Conservation (phyloP, 345 rosid genomes). For the Cardamine resedifolia region DNA sequence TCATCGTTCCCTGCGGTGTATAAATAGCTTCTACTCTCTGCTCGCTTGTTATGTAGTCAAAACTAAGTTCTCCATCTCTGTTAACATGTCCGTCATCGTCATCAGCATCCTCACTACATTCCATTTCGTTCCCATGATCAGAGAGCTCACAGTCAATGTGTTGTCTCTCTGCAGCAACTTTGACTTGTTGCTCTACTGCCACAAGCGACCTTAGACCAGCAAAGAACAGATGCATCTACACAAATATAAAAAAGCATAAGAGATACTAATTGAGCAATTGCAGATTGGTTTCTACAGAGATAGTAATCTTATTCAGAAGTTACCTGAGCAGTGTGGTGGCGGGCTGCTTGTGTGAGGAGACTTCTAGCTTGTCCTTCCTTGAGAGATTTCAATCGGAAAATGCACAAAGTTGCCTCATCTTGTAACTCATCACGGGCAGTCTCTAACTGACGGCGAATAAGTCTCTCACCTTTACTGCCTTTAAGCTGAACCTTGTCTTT, state of each 20-base stretch:
- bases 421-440: constrained; percentile 68
- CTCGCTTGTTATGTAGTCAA: constrained; percentile 66
- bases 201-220: constrained; percentile 83
- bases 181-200: constrained; percentile 73
- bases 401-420: constrained; percentile 80
- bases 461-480: constrained; percentile 63
- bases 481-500: constrained; percentile 79
- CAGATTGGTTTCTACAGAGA: not conserved
- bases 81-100: constrained; percentile 45
- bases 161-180: constrained; percentile 62
- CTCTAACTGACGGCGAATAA: constrained; percentile 61
- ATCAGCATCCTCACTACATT: constrained; percentile 53
- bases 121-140: constrained; percentile 63
- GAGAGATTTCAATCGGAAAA: constrained; percentile 85
- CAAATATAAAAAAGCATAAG: constrained; percentile 8
- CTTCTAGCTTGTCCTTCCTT: constrained; percentile 91
- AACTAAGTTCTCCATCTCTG: constrained; percentile 79
- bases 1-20: constrained; percentile 57
- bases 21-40: constrained; percentile 49
- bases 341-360: constrained; percentile 90
- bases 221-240: constrained; percentile 75
- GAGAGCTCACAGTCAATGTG: constrained; percentile 79
- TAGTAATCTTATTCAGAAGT: constrained; percentile 8
- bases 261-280: constrained; percentile 7
- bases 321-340: constrained; percentile 99